Evolutionary conservation across 2,329 filamentous ascomycete genomes (phyloP).

Genomic region (Trichothecium sympodiale): DNA sequence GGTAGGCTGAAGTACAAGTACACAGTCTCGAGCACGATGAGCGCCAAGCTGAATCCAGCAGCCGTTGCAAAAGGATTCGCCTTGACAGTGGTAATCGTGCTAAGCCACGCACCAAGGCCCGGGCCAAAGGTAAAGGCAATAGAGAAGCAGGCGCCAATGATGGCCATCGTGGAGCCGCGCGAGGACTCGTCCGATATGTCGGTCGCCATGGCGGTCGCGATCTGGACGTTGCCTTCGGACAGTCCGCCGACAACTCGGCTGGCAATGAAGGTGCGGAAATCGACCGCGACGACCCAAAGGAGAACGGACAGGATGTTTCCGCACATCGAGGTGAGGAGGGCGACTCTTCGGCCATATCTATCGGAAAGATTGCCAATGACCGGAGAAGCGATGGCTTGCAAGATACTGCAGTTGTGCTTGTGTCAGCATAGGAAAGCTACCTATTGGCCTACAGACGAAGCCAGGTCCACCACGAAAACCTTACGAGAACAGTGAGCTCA

Average conservation of each 20-base stretch:
- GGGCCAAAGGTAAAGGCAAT: conserved; percentile 96
- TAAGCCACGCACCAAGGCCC: conserved; percentile 77
- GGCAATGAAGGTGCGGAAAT: conserved; percentile 94
- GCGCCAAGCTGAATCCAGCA: conserved; percentile 71
- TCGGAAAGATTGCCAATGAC: conserved; percentile 85
- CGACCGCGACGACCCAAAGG: conserved; percentile 84
- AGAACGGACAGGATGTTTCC: conserved; percentile 91
- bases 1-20: conserved; percentile 80
- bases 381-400: conserved; percentile 86
- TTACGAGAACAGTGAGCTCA: conserved; percentile 80
- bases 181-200: conserved; percentile 83
- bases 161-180: conserved; percentile 84
- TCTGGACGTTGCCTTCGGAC: conserved; percentile 93
- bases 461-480: no score
- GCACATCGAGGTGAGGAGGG: conserved; percentile 80
- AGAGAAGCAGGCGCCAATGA: conserved; percentile 93
- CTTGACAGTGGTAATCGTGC: conserved; percentile 63
- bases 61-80: conserved; percentile 92
- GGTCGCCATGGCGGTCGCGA: conserved; percentile 91
- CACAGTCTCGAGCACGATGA: conserved; percentile 77
- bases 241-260: conserved; percentile 84
- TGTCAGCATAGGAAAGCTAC: conserved; percentile 2
- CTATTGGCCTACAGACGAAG: no score
- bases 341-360: conserved; percentile 73
- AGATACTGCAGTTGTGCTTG: conserved; percentile 42